Evolutionary conservation across 192 early-diverging fungal species (phyloP).

Genomic region (Rhizophagus clarus): DNA sequence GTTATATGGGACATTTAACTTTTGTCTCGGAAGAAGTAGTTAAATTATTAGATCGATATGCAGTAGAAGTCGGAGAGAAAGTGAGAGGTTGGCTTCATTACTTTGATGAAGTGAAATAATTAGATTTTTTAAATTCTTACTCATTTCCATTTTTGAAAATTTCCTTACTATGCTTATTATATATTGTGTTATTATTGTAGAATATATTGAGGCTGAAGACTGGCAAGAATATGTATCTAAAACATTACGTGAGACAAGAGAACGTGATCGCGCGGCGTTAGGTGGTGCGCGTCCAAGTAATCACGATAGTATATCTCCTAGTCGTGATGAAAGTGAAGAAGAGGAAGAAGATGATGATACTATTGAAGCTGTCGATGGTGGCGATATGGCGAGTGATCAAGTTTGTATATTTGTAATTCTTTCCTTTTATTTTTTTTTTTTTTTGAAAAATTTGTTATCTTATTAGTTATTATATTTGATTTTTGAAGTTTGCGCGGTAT

Average conservation of each 20-base stretch:
- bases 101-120: background rate
- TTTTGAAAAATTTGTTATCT: background rate
- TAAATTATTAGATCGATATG: slow-evolving; percentile 78
- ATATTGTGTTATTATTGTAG: slow-evolving; percentile 33
- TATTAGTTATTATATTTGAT: background rate
- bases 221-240: slow-evolving; percentile 60
- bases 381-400: slow-evolving; percentile 67
- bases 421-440: background rate
- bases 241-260: slow-evolving; percentile 46
- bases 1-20: slow-evolving; percentile 98
- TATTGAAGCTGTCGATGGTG: slow-evolving; percentile 53
- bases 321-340: slow-evolving; percentile 44
- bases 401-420: slow-evolving; percentile 38
- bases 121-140: too few species aligned
- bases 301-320: slow-evolving; percentile 41
- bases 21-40: slow-evolving; percentile 96
- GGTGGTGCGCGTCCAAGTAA: slow-evolving; percentile 57
- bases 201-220: slow-evolving; percentile 49
- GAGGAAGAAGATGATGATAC: slow-evolving; percentile 64
- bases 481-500: slow-evolving; percentile 65
- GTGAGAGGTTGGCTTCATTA: slow-evolving; percentile 23
- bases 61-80: slow-evolving; percentile 29
- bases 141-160: too few species aligned
- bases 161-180: background rate
- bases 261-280: slow-evolving; percentile 47